phyloP scores from a whole-genome alignment of 2,329 filamentous ascomycete genomes.

The Ceratocystis diversiconidia region DNA sequence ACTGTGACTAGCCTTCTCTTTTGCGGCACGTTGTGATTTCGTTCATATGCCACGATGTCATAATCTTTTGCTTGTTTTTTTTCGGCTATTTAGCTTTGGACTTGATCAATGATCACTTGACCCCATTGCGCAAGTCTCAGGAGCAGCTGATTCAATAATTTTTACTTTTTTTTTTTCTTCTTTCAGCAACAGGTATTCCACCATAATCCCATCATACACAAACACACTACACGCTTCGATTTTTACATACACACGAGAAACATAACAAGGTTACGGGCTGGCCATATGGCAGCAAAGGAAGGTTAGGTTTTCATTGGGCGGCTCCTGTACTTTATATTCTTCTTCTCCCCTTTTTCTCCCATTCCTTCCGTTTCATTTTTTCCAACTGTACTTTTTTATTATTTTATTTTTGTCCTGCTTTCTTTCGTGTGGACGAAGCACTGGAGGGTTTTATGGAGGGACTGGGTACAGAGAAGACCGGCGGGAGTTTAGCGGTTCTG shows the following conservation, averaged over 20 bases:
- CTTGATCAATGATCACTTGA: background rate
- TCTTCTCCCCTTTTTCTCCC: background rate
- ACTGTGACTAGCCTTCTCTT: background rate
- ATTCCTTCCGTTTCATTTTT: background rate
- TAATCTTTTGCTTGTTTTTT: constrained; percentile 3
- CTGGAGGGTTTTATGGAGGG: background rate
- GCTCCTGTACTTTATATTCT: constrained; percentile 6
- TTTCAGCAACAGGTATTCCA: background rate
- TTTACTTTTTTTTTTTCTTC: constrained; percentile 8
- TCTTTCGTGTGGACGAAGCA: constrained; percentile 1
- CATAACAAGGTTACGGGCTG: background rate
- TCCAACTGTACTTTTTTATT: background rate
- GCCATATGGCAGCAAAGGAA: background rate
- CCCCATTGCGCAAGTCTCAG: background rate
- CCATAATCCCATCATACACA: background rate
- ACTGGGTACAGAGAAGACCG: background rate
- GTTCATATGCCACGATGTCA: background rate
- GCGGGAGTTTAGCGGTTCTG: background rate
- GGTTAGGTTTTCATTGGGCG: background rate
- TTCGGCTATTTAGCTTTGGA: background rate
- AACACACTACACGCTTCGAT: background rate
- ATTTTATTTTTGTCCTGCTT: constrained; percentile 3
- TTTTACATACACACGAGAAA: constrained; percentile 3
- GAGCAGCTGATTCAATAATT: background rate
- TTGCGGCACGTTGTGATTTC: background rate